Evolutionary conservation across 257 asterid species (phyloP).

Genomic region (Knoxia roxburghii): DNA sequence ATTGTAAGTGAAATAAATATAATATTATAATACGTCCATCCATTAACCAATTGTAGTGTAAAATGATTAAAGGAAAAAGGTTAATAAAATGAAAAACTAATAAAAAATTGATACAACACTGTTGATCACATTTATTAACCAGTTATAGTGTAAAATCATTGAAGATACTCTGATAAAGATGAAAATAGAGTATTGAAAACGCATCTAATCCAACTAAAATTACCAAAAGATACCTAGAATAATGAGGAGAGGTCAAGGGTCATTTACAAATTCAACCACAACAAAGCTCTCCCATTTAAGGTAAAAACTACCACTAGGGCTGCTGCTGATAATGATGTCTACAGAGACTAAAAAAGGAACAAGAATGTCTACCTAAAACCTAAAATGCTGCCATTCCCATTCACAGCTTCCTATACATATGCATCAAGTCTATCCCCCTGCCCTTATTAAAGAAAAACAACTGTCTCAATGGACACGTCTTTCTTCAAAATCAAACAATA

Average conservation of each 20-base stretch:
- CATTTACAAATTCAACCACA: constrained; percentile 21
- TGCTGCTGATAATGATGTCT: constrained; percentile 2
- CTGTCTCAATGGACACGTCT: constrained; percentile 6
- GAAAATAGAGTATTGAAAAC: not conserved
- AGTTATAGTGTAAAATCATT: too few species aligned
- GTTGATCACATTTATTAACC: too few species aligned
- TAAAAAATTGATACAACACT: too few species aligned
- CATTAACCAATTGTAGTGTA: too few species aligned
- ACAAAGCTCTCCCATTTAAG: constrained; percentile 8
- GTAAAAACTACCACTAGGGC: not conserved
- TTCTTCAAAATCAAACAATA: constrained; percentile 3
- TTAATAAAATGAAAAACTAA: too few species aligned
- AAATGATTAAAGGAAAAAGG: too few species aligned
- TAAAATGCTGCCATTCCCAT: constrained; percentile 13
- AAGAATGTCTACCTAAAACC: constrained; percentile 16
- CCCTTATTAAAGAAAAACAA: constrained; percentile 17
- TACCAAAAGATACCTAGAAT: constrained; percentile 7
- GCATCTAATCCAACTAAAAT: not conserved
- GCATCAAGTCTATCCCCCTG: constrained; percentile 18
- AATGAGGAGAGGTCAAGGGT: constrained; percentile 20
- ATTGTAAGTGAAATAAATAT: too few species aligned
- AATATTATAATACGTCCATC: too few species aligned
- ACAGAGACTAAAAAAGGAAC: constrained; percentile 6
- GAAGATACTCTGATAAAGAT: too few species aligned
- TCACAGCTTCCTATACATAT: constrained; percentile 21